phyloP scores from a whole-genome alignment of 2,329 filamentous ascomycete genomes.

The Epichloe scottii region DNA sequence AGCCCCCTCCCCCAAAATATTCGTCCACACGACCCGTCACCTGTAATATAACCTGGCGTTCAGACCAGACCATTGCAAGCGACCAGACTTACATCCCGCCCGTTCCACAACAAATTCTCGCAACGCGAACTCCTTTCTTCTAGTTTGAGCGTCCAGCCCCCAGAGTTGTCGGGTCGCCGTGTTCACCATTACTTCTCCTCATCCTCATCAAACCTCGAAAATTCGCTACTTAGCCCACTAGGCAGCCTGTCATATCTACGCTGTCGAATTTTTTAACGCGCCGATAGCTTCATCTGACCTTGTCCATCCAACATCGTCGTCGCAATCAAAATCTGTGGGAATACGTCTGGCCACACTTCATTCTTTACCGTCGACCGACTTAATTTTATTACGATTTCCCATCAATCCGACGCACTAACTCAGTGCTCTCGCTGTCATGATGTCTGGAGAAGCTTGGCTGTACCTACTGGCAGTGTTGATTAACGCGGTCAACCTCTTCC shows the following conservation, averaged over 20 bases:
- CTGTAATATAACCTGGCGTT: not conserved
- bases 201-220: not conserved
- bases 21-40: not conserved
- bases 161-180: not conserved
- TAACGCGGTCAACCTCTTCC: conserved; percentile 99
- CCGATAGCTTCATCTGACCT: not conserved
- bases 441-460: conserved; percentile 98
- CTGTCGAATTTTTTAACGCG: not conserved
- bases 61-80: not conserved
- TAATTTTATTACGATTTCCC: not conserved
- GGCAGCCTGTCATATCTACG: not conserved
- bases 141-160: not conserved
- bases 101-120: conserved; percentile 9
- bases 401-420: not conserved
- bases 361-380: not conserved
- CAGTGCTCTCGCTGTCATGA: conserved; percentile 27
- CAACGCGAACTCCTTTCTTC: not conserved
- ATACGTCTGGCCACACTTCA: not conserved
- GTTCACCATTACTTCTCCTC: not conserved
- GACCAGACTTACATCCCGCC: not conserved
- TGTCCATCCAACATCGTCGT: not conserved
- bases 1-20: not conserved
- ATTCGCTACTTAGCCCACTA: not conserved
- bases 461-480: conserved; percentile 96
- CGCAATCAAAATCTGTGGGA: not conserved